These are phyloP conservation scores for Biscogniauxia sp. DNA, from an alignment of 2,329 filamentous ascomycete species.

Conservation along the genomic window DNA sequence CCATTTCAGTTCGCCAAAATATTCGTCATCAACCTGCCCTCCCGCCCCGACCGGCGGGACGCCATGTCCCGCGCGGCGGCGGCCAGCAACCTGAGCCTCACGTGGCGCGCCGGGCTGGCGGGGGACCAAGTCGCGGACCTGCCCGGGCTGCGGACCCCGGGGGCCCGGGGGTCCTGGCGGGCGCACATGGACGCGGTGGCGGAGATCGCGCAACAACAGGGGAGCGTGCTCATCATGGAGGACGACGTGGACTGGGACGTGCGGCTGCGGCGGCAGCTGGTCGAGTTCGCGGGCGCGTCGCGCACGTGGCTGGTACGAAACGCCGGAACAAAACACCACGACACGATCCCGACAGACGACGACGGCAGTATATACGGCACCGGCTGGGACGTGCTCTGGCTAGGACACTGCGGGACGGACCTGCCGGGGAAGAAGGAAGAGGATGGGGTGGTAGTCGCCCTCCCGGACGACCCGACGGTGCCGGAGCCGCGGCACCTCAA, in stretches of 20 bases:
- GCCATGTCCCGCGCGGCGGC: slow-evolving; percentile 46
- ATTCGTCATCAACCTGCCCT: slow-evolving; percentile 50
- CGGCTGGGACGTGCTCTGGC: slow-evolving; percentile 28
- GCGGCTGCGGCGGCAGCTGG: slow-evolving; percentile 46
- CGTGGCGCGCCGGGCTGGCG: slow-evolving; percentile 46
- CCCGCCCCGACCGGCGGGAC: slow-evolving; percentile 50
- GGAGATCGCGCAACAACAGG: slow-evolving; percentile 40
- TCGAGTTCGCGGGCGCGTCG: slow-evolving; percentile 37
- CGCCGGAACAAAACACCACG: too few species aligned
- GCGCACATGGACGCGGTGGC: slow-evolving; percentile 38
- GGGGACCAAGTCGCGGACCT: slow-evolving; percentile 35
- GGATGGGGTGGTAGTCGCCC: slow-evolving; percentile 9
- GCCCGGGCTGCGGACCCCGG: slow-evolving; percentile 21
- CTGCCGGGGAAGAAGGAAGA: slow-evolving; percentile 11
- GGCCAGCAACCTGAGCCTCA: slow-evolving; percentile 42
- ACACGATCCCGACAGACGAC: slow-evolving; percentile 4
- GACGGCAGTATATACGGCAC: slow-evolving; percentile 17
- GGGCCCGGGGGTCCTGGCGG: slow-evolving; percentile 37
- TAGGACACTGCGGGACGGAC: slow-evolving; percentile 27
- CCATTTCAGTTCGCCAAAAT: slow-evolving; percentile 50
- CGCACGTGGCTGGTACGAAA: slow-evolving; percentile 29
- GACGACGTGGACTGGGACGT: slow-evolving; percentile 60
- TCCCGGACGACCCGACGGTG: slow-evolving; percentile 20
- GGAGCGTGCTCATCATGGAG: slow-evolving; percentile 52
- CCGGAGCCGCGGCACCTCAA: slow-evolving; percentile 26